A percentile compares a stretch with the other conserved stretches of the same genome.
These are phyloP conservation scores for Luffa aegyptiaca DNA, from an alignment of 306 rosid genomes.

Conservation along the genomic window DNA sequence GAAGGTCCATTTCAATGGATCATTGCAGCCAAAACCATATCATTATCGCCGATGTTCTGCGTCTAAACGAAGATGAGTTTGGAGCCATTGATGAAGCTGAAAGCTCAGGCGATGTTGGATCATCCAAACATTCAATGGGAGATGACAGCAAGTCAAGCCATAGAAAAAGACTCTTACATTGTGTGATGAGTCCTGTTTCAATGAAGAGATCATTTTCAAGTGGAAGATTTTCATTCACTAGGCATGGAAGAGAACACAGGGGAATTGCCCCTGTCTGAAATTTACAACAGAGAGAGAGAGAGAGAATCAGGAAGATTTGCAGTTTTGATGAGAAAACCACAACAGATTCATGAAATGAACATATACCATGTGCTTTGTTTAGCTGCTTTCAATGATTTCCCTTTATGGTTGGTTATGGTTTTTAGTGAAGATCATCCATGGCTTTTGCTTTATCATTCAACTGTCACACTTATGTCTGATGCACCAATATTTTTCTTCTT, in stretches of 20 bases:
- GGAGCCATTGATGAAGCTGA: constrained; percentile 27
- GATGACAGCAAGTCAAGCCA: constrained; percentile 35
- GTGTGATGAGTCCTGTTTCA: constrained; percentile 55
- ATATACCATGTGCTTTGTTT: neutral
- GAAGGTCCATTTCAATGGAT: constrained; percentile 82
- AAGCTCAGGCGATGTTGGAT: constrained; percentile 26
- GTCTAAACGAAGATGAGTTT: constrained; percentile 27
- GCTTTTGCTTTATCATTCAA: neutral
- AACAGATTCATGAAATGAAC: neutral
- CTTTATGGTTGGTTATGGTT: neutral
- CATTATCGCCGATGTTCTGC: constrained; percentile 39
- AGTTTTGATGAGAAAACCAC: neutral
- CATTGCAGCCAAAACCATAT: constrained; percentile 30
- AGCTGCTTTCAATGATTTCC: neutral
- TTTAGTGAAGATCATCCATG: neutral
- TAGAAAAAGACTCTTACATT: constrained; percentile 39
- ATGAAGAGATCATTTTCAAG: constrained; percentile 90
- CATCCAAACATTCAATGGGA: constrained; percentile 44
- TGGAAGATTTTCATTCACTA: constrained; percentile 52
- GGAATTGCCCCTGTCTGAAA: constrained; percentile 33
- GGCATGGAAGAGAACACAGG: constrained; percentile 51
- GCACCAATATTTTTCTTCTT: neutral
- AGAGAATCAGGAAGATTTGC: neutral
- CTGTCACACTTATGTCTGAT: neutral
- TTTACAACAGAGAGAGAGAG: neutral